These are phyloP conservation scores for Dactylorhiza incarnata DNA, from an alignment of 106 monocot species.

Conservation along the genomic window DNA sequence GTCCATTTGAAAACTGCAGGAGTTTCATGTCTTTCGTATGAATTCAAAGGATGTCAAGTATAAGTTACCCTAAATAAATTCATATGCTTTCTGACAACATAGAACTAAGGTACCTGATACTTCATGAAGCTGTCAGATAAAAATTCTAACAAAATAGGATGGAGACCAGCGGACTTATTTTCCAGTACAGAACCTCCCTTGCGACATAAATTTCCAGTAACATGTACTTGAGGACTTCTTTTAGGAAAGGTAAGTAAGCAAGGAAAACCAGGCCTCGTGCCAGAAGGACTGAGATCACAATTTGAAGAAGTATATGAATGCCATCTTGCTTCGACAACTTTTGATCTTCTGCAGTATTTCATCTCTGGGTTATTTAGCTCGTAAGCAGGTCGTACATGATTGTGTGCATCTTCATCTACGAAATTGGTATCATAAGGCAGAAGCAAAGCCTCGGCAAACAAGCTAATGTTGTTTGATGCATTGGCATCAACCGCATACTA, in stretches of 20 bases:
- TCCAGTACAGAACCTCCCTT: conserved; percentile 6
- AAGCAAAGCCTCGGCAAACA: conserved; percentile 65
- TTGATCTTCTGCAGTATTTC: not conserved
- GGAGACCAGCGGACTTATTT: conserved; percentile 1
- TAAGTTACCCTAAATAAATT: not conserved
- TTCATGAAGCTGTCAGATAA: conserved; percentile 31
- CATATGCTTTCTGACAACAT: not conserved
- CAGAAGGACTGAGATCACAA: conserved; percentile 2
- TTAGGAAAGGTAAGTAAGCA: conserved; percentile 31
- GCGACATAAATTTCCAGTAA: conserved; percentile 19
- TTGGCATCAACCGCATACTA: conserved; percentile 24
- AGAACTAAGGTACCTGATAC: conserved; percentile 50
- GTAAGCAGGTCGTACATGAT: conserved; percentile 5
- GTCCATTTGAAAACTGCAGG: too few relatives aligned
- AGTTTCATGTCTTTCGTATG: too few relatives aligned
- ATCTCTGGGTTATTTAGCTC: not conserved
- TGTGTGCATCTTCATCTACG: conserved; percentile 15
- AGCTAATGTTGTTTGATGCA: conserved; percentile 21
- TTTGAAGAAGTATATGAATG: not conserved
- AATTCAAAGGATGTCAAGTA: too few relatives aligned
- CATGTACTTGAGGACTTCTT: conserved; percentile 10
- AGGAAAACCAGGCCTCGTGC: conserved; percentile 18
- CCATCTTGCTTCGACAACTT: conserved; percentile 1
- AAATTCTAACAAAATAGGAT: conserved; percentile 67
- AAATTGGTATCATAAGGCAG: conserved; percentile 48